Percentiles rank a stretch among this genome's conserved stretches.
phyloP scores from a whole-genome alignment of 73 alveolate species.

The Paramecium biaurelia region DNA sequence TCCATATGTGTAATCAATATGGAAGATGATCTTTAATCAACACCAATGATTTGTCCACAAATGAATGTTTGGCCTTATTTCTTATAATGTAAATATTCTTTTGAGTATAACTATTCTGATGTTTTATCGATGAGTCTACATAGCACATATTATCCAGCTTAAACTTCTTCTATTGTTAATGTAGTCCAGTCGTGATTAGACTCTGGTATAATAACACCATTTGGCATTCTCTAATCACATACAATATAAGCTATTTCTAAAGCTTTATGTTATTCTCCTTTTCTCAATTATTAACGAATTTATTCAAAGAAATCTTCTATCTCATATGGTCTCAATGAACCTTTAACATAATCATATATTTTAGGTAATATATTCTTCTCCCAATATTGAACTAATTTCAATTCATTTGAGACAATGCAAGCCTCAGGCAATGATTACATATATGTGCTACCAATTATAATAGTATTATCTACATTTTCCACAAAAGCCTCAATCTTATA shows the following conservation, averaged over 20 bases:
- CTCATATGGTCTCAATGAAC: conserved; percentile 79
- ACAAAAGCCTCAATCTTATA: conserved; percentile 7
- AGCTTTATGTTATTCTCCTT: conserved; percentile 77
- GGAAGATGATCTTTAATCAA: conserved; percentile 63
- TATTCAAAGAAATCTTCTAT: conserved; percentile 85
- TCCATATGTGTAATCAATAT: conserved; percentile 55
- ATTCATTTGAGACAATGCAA: conserved; percentile 64
- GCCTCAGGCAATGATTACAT: conserved; percentile 64
- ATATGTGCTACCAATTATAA: conserved; percentile 32
- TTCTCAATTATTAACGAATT: conserved; percentile 75
- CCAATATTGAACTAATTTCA: conserved; percentile 86
- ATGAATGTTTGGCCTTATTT: conserved; percentile 49
- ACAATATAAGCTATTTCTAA: conserved; percentile 80
- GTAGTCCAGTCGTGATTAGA: conserved; percentile 89
- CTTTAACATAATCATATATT: conserved; percentile 81
- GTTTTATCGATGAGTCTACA: conserved; percentile 69
- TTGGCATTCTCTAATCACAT: conserved; percentile 85
- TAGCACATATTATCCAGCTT: conserved; percentile 76
- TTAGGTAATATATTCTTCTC: conserved; percentile 85
- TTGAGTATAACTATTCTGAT: conserved; percentile 12
- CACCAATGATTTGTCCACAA: conserved; percentile 62
- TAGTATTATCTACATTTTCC: neutral
- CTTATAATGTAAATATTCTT: conserved; percentile 16
- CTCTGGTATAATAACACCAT: conserved; percentile 85
- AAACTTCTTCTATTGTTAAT: conserved; percentile 80